Conservation (phyloP, 148 eudicot genomes). For the Fagopyrum homotropicum region DNA sequence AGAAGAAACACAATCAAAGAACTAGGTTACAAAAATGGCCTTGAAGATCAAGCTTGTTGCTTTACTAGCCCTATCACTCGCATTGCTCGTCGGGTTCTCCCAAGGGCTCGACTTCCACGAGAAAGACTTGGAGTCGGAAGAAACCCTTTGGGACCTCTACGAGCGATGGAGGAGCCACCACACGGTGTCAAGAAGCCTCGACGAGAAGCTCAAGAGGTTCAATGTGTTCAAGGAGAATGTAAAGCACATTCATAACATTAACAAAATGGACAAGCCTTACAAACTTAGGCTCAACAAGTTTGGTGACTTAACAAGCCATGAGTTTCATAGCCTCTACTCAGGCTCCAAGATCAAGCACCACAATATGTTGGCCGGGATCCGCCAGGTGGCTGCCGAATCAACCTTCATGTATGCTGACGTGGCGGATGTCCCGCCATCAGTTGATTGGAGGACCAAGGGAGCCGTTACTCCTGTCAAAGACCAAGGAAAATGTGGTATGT, state of each 20-base stretch:
- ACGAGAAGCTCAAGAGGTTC: constrained; percentile 67
- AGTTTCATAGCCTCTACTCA: constrained; percentile 50
- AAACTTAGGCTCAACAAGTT: constrained; percentile 80
- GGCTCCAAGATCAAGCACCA: constrained; percentile 68
- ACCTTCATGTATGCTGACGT: constrained; percentile 64
- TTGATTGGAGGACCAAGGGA: constrained; percentile 88
- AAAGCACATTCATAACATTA: constrained; percentile 43
- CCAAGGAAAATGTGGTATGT: constrained; percentile 88
- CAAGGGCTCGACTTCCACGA: constrained; percentile 60
- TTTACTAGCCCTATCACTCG: constrained; percentile 38
- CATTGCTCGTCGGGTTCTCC: constrained; percentile 35
- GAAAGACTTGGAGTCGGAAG: constrained; percentile 73
- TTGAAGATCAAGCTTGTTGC: constrained; percentile 28
- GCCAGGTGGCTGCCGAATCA: constrained; percentile 15
- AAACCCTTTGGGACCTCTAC: constrained; percentile 68
- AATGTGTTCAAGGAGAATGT: constrained; percentile 88
- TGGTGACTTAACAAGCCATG: constrained; percentile 83
- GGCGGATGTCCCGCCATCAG: constrained; percentile 39
- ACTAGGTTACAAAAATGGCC: constrained; percentile 23
- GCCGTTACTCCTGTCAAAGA: constrained; percentile 68
- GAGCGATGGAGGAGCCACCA: constrained; percentile 97
- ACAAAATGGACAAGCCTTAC: constrained; percentile 79
- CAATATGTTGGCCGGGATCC: constrained; percentile 47
- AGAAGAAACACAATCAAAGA: neutral
- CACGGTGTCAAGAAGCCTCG: constrained; percentile 61